A percentile compares a stretch with the other conserved stretches of the same genome.
Conservation (phyloP, 495 filamentous ascomycete species). For the Tetracladium marchalianum region DNA sequence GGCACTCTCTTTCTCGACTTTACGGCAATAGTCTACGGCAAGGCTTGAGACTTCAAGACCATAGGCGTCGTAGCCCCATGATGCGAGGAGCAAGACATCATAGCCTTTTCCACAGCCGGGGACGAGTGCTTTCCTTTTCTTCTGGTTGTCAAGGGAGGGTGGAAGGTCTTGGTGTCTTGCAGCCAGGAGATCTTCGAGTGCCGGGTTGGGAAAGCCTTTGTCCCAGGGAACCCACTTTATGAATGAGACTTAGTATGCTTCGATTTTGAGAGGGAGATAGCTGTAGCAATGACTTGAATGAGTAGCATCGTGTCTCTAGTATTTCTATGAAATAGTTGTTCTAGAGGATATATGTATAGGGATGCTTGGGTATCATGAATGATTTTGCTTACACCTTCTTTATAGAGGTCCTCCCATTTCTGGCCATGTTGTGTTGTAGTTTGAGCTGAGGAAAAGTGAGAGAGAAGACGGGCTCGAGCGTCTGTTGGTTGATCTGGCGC, state of each 20-base stretch:
- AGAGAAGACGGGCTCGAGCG: conserved; percentile 19
- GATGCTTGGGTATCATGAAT: too few relatives aligned
- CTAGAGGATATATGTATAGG: too few relatives aligned
- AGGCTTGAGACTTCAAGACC: conserved; percentile 57
- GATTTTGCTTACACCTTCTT: conserved; percentile 25
- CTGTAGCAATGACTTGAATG: too few relatives aligned
- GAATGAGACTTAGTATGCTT: too few relatives aligned
- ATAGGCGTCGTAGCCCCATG: conserved; percentile 61
- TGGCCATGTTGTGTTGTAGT: conserved; percentile 21
- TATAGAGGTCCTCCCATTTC: conserved; percentile 57
- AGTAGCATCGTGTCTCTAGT: too few relatives aligned
- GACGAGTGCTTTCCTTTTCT: conserved; percentile 38
- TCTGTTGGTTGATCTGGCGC: conserved; percentile 14
- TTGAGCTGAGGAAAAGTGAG: conserved; percentile 20
- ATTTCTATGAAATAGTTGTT: too few relatives aligned
- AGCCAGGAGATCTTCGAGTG: conserved; percentile 51
- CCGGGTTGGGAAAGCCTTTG: conserved; percentile 51
- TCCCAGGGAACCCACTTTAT: conserved; percentile 47
- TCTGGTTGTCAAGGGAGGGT: conserved; percentile 7
- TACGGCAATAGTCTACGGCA: conserved; percentile 45
- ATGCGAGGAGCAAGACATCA: conserved; percentile 61
- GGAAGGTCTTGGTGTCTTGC: conserved; percentile 27
- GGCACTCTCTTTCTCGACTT: conserved; percentile 29
- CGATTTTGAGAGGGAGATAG: too few relatives aligned
- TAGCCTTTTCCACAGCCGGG: conserved; percentile 71